Base-by-base conservation (phyloP, 176 grass and related monocot species). In the Metroxylon sagu region DNA sequence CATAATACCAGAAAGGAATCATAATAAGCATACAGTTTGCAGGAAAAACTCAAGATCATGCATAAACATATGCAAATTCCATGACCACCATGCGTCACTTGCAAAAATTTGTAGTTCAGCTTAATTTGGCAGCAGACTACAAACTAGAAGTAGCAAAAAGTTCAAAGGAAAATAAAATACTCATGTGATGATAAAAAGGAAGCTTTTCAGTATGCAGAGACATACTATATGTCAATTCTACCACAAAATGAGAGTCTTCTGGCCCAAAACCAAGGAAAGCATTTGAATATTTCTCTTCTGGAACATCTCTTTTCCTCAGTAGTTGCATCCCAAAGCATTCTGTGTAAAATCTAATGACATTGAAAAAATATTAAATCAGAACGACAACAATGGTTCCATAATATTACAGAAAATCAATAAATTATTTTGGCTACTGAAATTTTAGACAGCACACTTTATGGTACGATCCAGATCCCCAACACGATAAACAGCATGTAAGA, bases 221-320 rank as follows among this genome's bases (percentile, higher is more conserved):
- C 80, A 63, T 92, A 97, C 84, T 98, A 69, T 98, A 85, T 26
- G 84, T 98, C 70, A 98, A 66, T 75, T 98, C 93, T 29, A 98
- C 30, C 57, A 75, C 87, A 75, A 92, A 98, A 65, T 98, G 81
- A 19, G 79, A 90, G 18, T 81, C 79, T 69, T 97, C 93, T 17
- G 87, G 81, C 58, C 93, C 87, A 80, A 85, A 91, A 19, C 93
- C 93, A 67, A 97, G 93, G 72, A 97, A 91, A 27, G 93, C 87
- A 60, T 97, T 91, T 30, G 81, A 80, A 63, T 97, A 97, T 73
- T 97, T 97, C 76, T 97, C 87, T 52, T 85, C 87, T 58, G 93
- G 93, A 52, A 97, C 52, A 57, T 97, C 87, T 62, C 87, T 91
- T 73, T 97, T 91, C 65, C 87, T 87, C 57, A 97, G 63, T 49